Base-by-base conservation (phyloP, 2,329 filamentous ascomycete genomes). In the Penicillium sclerotigenum region DNA sequence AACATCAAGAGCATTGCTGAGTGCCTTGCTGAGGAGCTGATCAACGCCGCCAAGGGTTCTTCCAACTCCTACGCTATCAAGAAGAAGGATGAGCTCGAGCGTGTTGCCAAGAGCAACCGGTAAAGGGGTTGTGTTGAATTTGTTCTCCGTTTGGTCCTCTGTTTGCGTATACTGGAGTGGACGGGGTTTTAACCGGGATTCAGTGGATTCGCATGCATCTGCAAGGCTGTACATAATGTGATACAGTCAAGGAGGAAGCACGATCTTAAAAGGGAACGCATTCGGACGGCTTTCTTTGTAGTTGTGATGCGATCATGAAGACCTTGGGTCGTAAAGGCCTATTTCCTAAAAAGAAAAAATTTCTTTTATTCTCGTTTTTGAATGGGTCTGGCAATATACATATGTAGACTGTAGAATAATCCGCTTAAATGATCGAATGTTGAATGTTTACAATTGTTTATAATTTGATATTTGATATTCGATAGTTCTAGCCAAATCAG, bases 11-110 rank as follows among this genome's bases (percentile, higher is more conserved):
- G 89, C 77, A 95, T 99, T 79, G 92, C 95, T 75, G 94, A 99
- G 87, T 97, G 94, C 85, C 84, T 99, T 75, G 94, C 94, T 78
- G 95, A 99, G 84, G 94, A 99, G 88, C 87, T 99, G 80, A 97
- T 99, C 89, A 99, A 99, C 87, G 95, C 95, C 79, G 95, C 95
- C 81, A 99, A 99, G 91, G 94, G 94, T 77, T 95, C 89, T 88
- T 95, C 90, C 84, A 99, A 99, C 91, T 97, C 92, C 71, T 99
- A 97, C 81, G 94, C 95, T 76, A 99, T 99, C 88, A 99, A 99
- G 91, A 99, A 99, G 91, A 99, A 99, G 93, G 94, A 99, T 81
- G 95, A 99, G 89, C 83, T 99, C 84, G 94, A 99, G 89, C 94
- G 94, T 94, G 94, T 99, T 75, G 94, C 94, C 83, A 99, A 99